These are phyloP conservation scores for Terfezia claveryi DNA, from an alignment of 495 filamentous ascomycete species.

Conservation along the genomic window DNA sequence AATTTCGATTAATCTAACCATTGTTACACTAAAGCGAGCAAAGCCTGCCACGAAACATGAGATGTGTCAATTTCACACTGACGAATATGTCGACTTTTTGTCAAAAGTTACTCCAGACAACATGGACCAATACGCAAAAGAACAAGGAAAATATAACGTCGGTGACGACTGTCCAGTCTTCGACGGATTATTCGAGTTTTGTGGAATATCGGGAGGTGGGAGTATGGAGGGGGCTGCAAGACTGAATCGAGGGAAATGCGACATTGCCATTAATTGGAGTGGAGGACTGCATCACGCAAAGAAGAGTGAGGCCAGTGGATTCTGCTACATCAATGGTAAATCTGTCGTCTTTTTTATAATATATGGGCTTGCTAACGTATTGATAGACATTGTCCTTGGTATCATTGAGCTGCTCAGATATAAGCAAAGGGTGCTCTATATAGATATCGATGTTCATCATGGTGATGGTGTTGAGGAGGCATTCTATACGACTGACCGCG, in stretches of 20 bases:
- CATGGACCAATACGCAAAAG: slow-evolving; percentile 81
- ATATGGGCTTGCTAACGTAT: not conserved
- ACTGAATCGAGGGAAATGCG: slow-evolving; percentile 60
- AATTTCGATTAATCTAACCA: slow-evolving; percentile 1
- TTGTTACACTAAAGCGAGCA: slow-evolving; percentile 41
- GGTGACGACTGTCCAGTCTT: slow-evolving; percentile 94
- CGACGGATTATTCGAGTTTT: slow-evolving; percentile 86
- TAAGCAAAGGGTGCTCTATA: slow-evolving; percentile 81
- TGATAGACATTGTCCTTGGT: slow-evolving; percentile 69
- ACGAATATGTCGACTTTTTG: slow-evolving; percentile 97
- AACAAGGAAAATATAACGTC: slow-evolving; percentile 76
- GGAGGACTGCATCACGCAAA: slow-evolving; percentile 96
- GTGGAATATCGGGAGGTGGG: slow-evolving; percentile 74
- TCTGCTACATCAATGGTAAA: slow-evolving; percentile 74
- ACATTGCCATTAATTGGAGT: slow-evolving; percentile 98
- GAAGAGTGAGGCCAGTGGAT: slow-evolving; percentile 78
- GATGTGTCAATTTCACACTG: slow-evolving; percentile 99
- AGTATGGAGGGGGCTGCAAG: slow-evolving; percentile 82
- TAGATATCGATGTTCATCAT: slow-evolving; percentile 96
- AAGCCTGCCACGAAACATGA: slow-evolving; percentile 90
- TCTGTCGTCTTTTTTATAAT: not conserved
- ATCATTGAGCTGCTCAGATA: slow-evolving; percentile 74
- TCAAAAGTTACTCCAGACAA: slow-evolving; percentile 77
- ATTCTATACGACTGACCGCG: slow-evolving; percentile 87
- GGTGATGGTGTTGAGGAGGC: slow-evolving; percentile 94